Percentiles rank a stretch among this genome's conserved stretches.
Evolutionary conservation across 1,284 basidiomycete genomes (phyloP).

Genomic region (Waitea zeae): DNA sequence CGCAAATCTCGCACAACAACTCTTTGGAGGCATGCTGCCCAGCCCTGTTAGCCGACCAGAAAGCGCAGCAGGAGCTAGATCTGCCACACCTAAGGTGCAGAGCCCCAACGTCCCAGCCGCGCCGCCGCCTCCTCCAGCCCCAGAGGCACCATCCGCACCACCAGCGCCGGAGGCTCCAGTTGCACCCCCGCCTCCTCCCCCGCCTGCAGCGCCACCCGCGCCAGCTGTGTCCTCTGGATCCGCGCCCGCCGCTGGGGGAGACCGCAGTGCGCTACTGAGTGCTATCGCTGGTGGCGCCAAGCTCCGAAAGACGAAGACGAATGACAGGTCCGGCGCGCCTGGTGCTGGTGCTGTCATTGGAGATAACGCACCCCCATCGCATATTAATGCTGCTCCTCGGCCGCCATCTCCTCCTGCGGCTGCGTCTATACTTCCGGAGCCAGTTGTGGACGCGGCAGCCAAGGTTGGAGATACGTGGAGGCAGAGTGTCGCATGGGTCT

Average conservation of each 20-base stretch:
- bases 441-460: not conserved
- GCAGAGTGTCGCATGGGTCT: conserved; percentile 87
- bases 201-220: conserved; percentile 18
- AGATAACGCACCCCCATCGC: conserved; percentile 54
- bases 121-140: conserved; percentile 17
- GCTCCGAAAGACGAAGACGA: conserved; percentile 67
- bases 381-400: conserved; percentile 37
- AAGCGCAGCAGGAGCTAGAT: conserved; percentile 12
- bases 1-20: conserved; percentile 55
- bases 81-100: conserved; percentile 12
- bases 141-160: conserved; percentile 14
- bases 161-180: conserved; percentile 13
- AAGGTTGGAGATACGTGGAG: conserved; percentile 23
- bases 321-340: conserved; percentile 63
- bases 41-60: conserved; percentile 25
- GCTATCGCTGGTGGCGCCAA: conserved; percentile 73
- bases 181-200: conserved; percentile 17
- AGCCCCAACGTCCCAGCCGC: conserved; percentile 20
- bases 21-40: conserved; percentile 59
- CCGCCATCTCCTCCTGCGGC: conserved; percentile 21
- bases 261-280: conserved; percentile 55
- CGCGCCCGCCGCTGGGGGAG: conserved; percentile 21
- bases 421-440: not conserved
- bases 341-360: conserved; percentile 68
- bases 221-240: conserved; percentile 20